Evolutionary conservation across 2,329 filamentous ascomycete genomes (phyloP), one percentile per base, ranked within the genome.

Genomic region (Ustilaginoidea virens): DNA sequence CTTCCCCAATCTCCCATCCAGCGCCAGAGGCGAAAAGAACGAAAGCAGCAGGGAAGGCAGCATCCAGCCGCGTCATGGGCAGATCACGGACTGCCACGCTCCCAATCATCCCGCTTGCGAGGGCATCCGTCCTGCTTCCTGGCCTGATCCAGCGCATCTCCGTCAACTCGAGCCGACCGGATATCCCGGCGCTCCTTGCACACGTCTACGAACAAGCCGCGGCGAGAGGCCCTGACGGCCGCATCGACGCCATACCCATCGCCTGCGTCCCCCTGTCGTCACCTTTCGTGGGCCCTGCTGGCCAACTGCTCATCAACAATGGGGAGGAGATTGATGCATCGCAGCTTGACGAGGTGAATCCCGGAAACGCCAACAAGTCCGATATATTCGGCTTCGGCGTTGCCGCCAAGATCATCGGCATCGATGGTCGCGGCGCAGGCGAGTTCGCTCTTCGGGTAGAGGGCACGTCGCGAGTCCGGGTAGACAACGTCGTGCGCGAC

Each of bases 391-490:
- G 68, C 28, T 87, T 79, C 53, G 90, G 85, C 27, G 83, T 85
- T 4, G 67, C 85, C 16, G 80, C 77, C 19, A 82, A 76, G 55
- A 80, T 87, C 39, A 69, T 75, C 33, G 79, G 77, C 29, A 74
- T 87, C 26, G 80, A 87, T 50, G 80, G 80, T 17, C 69, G 74
- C 32, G 73, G 74, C 26, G 73, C 74, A 8, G 71, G 74, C 17
- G 80, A 94, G 47, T 76, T 93, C 44, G 76, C 75, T 33, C 55
- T 98, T 29, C 66, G 93, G 5, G 83, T 98, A 2, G 85, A 96
- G 51, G 90, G 90, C 11, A 64, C 81, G 12, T 67, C 76, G 37
- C 69, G 90, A 23, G 75, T 94, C 37, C 69, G 70, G 36, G 57
- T 94, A 20, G 77, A 83, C 29, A 39, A 31, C 28, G 46, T 56